These are phyloP conservation scores for Flaveria sonorensis DNA, from an alignment of 129 eudicot species.

Conservation along the genomic window DNA sequence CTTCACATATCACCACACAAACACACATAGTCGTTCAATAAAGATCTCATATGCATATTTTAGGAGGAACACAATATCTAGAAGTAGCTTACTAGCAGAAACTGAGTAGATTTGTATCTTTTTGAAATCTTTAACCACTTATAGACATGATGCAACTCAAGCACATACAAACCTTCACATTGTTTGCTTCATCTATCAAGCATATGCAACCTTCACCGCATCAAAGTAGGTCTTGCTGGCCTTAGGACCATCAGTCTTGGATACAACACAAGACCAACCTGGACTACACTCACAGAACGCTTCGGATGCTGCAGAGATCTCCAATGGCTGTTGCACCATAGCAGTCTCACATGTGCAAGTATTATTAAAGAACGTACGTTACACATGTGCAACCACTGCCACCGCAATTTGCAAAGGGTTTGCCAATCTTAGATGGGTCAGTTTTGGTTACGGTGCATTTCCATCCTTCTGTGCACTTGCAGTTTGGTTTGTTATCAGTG, in stretches of 20 bases:
- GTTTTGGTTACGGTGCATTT: slow-evolving; percentile 38
- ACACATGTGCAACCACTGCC: slow-evolving; percentile 35
- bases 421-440: slow-evolving; percentile 29
- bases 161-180: slow-evolving; percentile 25
- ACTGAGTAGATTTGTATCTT: neutral
- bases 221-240: slow-evolving; percentile 37
- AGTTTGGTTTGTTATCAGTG: slow-evolving; percentile 36
- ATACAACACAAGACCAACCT: slow-evolving; percentile 38
- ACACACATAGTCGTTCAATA: neutral
- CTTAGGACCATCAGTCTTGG: slow-evolving; percentile 6
- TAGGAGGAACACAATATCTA: slow-evolving; percentile 19
- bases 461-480: slow-evolving; percentile 39
- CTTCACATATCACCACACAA: neutral
- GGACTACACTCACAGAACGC: slow-evolving; percentile 31
- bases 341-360: slow-evolving; percentile 14
- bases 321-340: slow-evolving; percentile 16
- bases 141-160: slow-evolving; percentile 10
- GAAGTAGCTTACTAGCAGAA: neutral
- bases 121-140: neutral
- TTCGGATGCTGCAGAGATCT: slow-evolving; percentile 24
- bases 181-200: slow-evolving; percentile 35
- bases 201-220: slow-evolving; percentile 36
- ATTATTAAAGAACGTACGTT: slow-evolving; percentile 21
- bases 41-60: slow-evolving; percentile 12
- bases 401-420: slow-evolving; percentile 29